Base-by-base conservation (phyloP, 768 basidiomycete species). In the Crepidotus variabilis region DNA sequence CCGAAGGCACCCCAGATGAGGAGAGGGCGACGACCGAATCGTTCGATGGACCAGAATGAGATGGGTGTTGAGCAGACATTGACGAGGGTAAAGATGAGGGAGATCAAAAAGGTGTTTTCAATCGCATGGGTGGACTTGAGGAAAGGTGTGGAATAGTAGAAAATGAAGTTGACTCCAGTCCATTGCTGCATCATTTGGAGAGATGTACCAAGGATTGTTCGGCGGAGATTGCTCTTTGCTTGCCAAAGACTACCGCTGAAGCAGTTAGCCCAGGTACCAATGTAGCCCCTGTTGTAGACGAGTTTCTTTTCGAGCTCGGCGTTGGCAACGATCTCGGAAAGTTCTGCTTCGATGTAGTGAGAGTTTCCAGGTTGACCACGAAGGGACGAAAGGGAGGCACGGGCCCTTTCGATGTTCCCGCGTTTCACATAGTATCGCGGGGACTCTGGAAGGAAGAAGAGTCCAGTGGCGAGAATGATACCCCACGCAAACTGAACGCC, bases 401-500 rank as follows among this genome's bases (percentile, higher is more conserved):
- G 76, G 21, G 91, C 92, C 10, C 76, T 73, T 3, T 77, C 85
- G 59, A 86, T 76, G 45, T 74, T 71, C 35, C 83, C 85, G 35
- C 80, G 79, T 76, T 86, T 87, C 71, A 94, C 77, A 46, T 87
- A 77, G 78, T 80, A 94, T 65, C 90, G 88, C 18, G 91, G 92
- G 35, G 87, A 87, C 73, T 87, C 90, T 35, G 91, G 90, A 39
- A 92, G 85, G 63, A 85, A 67, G 62, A 81, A 61, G 78, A 96
- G 88, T 55, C 93, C 93, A 54, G 59, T 62, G 33, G 79, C 79
- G 53, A 94, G 85, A 60, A 93, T 72, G 60, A 76, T 66, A 34
- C 86, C 90, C 90, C 90, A 94, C 46, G 84, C 78, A 66, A 94
- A 91, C 68, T 94, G 91, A 55, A 94, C 68, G 22, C 80, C 78